phyloP scores from a whole-genome alignment of 306 rosid genomes.

The Inga laurina region DNA sequence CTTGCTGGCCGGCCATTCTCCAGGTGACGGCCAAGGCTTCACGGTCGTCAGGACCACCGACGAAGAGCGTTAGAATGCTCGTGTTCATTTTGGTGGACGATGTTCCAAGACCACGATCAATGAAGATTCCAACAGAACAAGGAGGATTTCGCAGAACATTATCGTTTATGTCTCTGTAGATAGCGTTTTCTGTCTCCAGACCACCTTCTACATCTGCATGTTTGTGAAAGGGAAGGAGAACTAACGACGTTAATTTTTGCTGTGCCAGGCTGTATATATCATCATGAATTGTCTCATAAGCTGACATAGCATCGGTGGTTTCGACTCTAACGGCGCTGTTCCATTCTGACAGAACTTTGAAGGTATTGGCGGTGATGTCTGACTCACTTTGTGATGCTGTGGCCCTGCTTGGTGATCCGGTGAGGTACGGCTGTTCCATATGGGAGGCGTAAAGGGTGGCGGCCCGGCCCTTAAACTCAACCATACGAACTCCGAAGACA shows the following conservation, averaged over 20 bases:
- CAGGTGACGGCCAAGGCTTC: conserved; percentile 55
- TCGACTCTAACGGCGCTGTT: conserved; percentile 28
- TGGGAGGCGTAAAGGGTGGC: conserved; percentile 35
- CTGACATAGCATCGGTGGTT: conserved; percentile 15
- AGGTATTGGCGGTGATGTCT: conserved; percentile 24
- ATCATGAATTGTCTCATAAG: conserved; percentile 41
- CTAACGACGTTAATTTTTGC: conserved; percentile 30
- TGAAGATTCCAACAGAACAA: conserved; percentile 40
- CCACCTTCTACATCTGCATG: background rate
- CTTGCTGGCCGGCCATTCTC: conserved; percentile 49
- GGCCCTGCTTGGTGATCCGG: background rate
- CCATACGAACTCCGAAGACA: conserved; percentile 27
- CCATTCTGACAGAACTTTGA: background rate
- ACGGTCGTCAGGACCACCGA: conserved; percentile 55
- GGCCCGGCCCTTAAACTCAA: conserved; percentile 36
- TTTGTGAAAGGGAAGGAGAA: conserved; percentile 49
- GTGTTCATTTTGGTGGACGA: background rate
- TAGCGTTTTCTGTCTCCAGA: background rate
- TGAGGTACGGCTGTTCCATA: background rate
- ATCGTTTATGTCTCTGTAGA: conserved; percentile 26
- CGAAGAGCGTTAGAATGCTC: conserved; percentile 27
- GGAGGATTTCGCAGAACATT: conserved; percentile 35
- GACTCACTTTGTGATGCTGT: conserved; percentile 20
- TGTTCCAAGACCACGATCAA: conserved; percentile 33
- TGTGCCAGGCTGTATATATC: conserved; percentile 36